Conservation (phyloP, 2,329 filamentous ascomycete genomes). For the Diaporthe caulivora region DNA sequence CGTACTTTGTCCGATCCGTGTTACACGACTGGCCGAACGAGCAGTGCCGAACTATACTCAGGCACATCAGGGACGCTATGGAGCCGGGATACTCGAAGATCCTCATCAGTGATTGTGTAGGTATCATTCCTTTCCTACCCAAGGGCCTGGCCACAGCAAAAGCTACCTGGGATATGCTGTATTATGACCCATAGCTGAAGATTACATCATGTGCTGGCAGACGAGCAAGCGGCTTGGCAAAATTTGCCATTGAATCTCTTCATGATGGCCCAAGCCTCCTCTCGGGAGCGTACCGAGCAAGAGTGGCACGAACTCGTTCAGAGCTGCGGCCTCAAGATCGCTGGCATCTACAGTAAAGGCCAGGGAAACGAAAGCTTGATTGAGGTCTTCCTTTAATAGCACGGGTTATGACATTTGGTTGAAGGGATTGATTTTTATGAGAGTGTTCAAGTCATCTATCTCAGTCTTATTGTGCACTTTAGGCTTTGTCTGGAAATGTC, state of each 20-base stretch:
- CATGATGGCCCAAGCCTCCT: neutral
- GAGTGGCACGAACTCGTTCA: neutral
- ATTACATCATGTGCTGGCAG: neutral
- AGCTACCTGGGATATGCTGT: no score
- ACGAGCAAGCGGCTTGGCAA: neutral
- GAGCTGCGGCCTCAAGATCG: neutral
- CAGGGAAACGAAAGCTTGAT: neutral
- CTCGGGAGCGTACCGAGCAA: neutral
- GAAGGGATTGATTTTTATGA: no score
- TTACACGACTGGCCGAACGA: constrained; percentile 49
- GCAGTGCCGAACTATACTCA: constrained; percentile 44
- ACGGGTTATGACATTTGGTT: neutral
- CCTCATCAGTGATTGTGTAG: constrained; percentile 39
- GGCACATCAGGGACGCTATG: constrained; percentile 2
- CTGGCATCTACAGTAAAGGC: neutral
- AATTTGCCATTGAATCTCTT: neutral
- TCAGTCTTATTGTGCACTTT: no score
- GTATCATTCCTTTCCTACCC: no score
- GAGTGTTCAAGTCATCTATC: no score
- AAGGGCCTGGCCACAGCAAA: no score
- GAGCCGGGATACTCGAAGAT: neutral
- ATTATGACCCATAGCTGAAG: no score
- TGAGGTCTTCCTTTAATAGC: neutral
- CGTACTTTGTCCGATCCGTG: constrained; percentile 30
- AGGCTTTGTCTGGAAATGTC: no score